Evolutionary conservation across 129 eudicot species (phyloP), one percentile per base, ranked within the genome.

Genomic region (Glebionis coronaria): DNA sequence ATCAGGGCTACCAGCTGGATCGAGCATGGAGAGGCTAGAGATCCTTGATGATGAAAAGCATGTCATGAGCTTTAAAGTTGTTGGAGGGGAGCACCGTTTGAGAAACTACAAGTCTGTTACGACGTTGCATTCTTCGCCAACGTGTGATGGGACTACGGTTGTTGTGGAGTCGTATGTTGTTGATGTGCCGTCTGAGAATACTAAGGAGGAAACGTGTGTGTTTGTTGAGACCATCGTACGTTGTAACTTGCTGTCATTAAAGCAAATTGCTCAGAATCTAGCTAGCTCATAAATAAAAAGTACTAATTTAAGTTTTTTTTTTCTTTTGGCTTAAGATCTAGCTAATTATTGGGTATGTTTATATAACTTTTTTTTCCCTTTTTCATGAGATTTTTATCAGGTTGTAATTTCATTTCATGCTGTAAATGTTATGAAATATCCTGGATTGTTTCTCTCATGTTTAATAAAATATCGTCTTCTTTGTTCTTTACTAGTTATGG

Each of bases 101-200:
- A 82, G 84, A 9, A 90, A 90, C 65, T 90, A 90, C 67, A 82
- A 90, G 51, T 90, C 97, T 0, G 84, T 90, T 20, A 90, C 95
- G 0, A 87, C 92, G 1, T 79, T 90, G 3, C 97, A 90, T 62
- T 44, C 73, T 5, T 53, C 82, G 12, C 61, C 65, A 31, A 45
- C 56, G 56, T 63, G 77, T 4, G 68, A 47, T 8, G 87, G 85
- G 3, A 79, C 84, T 14, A 87, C 95, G 28, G 79, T 91, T 51
- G 93, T 91, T 4, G 93, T 91, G 44, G 97, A 91, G 67, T 87
- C 95, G 60, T 91, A 91, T 67, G 94, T 87, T 3, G 97, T 91
- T 19, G 97, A 91, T 47, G 85, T 85, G 8, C 97, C 97, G 46
- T 74, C 75, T 21, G 95, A 83, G 69, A 91, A 91, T 68, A 87